phyloP scores from a whole-genome alignment of 345 rosid species.

The Eutrema japonicum region DNA sequence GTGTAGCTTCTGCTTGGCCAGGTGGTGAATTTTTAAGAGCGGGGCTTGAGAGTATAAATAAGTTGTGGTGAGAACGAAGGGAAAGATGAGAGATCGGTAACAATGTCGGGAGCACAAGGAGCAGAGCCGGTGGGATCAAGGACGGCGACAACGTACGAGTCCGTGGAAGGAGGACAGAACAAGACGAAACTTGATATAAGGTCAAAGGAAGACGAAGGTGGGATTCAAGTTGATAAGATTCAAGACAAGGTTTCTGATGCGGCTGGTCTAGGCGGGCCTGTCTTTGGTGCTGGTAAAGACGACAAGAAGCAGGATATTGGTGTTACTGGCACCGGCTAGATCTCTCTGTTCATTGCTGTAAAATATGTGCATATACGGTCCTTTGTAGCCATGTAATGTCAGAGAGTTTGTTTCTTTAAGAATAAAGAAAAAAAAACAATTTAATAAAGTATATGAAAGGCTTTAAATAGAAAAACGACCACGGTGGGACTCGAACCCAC shows the following conservation, averaged over 20 bases:
- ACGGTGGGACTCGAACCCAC: conserved; percentile 99
- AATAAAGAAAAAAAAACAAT: not conserved
- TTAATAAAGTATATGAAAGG: no score
- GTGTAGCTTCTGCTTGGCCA: conserved; percentile 17
- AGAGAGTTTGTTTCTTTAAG: not conserved
- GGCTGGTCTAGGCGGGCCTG: conserved; percentile 62
- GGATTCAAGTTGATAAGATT: conserved; percentile 54
- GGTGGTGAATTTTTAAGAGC: conserved; percentile 19
- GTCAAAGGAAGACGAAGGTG: conserved; percentile 56
- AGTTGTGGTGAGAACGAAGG: not conserved
- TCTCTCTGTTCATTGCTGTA: not conserved
- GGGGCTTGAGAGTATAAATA: not conserved
- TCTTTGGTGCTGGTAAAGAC: conserved; percentile 57
- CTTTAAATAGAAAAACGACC: conserved; percentile 27
- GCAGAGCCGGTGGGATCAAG: conserved; percentile 63
- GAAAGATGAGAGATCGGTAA: not conserved
- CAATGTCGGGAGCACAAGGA: conserved; percentile 70
- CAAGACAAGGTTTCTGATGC: conserved; percentile 60
- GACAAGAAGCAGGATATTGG: conserved; percentile 57
- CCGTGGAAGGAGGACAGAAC: conserved; percentile 58
- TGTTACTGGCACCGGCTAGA: conserved; percentile 57
- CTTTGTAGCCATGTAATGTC: conserved; percentile 1
- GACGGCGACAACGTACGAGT: conserved; percentile 58
- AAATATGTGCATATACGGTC: not conserved
- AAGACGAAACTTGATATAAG: conserved; percentile 49